phyloP scores from a whole-genome alignment of 2,329 filamentous ascomycete species.

The Magnaporthiopsis poae region DNA sequence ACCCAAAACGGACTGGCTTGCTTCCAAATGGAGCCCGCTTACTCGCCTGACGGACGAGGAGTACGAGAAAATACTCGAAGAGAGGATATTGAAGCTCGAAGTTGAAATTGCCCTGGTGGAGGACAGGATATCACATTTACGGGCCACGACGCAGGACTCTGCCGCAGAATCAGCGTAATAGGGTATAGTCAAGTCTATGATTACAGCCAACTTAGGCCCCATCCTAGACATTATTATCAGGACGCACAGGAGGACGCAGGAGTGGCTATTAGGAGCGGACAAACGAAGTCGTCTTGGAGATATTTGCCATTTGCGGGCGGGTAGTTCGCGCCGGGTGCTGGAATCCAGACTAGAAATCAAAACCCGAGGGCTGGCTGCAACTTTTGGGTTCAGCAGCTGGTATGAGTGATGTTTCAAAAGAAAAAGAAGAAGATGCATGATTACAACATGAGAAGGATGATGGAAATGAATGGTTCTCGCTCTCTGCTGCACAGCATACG shows the following conservation, averaged over 20 bases:
- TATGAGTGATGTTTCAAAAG: too few relatives aligned
- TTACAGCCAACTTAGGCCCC: neutral
- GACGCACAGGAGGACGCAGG: too few relatives aligned
- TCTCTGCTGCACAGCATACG: neutral
- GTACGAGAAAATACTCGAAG: conserved; percentile 58
- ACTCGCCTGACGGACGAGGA: conserved; percentile 59
- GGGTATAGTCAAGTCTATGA: neutral
- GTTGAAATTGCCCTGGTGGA: conserved; percentile 72
- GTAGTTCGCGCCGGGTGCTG: too few relatives aligned
- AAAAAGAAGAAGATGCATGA: too few relatives aligned
- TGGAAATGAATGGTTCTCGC: too few relatives aligned
- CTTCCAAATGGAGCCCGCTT: conserved; percentile 65
- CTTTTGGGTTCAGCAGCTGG: too few relatives aligned
- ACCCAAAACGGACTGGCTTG: conserved; percentile 26
- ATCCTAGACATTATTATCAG: neutral
- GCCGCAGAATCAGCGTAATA: neutral
- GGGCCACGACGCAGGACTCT: neutral
- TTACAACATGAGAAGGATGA: too few relatives aligned
- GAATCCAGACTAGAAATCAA: too few relatives aligned
- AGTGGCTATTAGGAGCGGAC: too few relatives aligned
- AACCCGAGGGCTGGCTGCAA: too few relatives aligned
- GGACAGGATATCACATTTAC: conserved; percentile 51
- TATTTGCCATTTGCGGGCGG: too few relatives aligned
- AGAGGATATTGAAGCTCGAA: conserved; percentile 62
- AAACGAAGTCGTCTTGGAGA: too few relatives aligned